Conservation (phyloP, 2,329 filamentous ascomycete genomes). For the Diaporthe ilicicola region DNA sequence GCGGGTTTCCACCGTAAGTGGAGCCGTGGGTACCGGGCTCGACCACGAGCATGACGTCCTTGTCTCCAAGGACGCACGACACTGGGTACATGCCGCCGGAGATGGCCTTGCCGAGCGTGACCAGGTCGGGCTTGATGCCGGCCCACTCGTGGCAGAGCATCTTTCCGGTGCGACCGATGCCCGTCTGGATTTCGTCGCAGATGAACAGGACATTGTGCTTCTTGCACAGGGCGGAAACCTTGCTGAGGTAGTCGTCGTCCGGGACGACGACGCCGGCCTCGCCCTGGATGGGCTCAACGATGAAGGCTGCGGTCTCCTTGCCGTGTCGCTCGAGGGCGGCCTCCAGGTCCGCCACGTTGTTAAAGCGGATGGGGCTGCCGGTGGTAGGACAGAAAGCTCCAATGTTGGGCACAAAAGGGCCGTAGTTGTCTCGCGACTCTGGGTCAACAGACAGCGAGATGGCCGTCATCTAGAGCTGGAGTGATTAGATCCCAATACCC, state of each 20-base stretch:
- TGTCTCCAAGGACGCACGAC: constrained; percentile 79
- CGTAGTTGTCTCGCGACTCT: constrained; percentile 96
- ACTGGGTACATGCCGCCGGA: constrained; percentile 99
- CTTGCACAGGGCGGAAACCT: constrained; percentile 86
- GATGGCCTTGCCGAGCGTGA: constrained; percentile 96
- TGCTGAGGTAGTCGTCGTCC: constrained; percentile 84
- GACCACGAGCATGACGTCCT: constrained; percentile 93
- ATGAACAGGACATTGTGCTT: constrained; percentile 96
- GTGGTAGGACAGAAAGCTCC: constrained; percentile 81
- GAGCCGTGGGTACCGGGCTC: constrained; percentile 97
- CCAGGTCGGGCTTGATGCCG: constrained; percentile 92
- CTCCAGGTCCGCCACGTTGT: constrained; percentile 83
- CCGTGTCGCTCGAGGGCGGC: constrained; percentile 82
- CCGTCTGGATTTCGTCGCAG: constrained; percentile 98
- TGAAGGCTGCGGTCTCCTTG: constrained; percentile 86
- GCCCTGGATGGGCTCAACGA: constrained; percentile 96
- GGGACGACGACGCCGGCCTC: constrained; percentile 97
- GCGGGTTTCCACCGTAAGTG: constrained; percentile 97
- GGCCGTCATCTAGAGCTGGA: constrained; percentile 76
- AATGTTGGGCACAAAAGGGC: constrained; percentile 90
- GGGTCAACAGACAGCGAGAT: constrained; percentile 96
- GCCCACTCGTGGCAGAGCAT: constrained; percentile 96
- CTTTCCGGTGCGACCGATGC: constrained; percentile 92
- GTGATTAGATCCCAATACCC: constrained; percentile 28
- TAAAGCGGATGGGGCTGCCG: constrained; percentile 82